Base-by-base conservation (phyloP, 2,329 filamentous ascomycete species). In the Proliferodiscus dingleyae region DNA sequence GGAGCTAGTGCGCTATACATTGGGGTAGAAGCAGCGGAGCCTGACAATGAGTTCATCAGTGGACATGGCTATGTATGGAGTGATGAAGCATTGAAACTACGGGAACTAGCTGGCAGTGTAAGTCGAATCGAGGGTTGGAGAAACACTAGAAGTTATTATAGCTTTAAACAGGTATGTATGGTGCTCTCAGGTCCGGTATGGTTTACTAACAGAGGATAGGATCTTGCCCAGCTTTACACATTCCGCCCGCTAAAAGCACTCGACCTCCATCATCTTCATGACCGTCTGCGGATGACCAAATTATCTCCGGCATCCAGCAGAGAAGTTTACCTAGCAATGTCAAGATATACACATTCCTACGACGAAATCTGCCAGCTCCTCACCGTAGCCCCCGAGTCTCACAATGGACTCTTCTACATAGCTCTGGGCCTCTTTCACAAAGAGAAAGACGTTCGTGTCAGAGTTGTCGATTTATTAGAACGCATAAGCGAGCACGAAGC, bases 41-140 rank as follows among this genome's bases (percentile, higher is more conserved):
- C 74, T 48, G 70, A 70, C 29, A 71, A 75, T 3, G 74, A 76
- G 3, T 77, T 76, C 4, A 73, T 87, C 10, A 78, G 78, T 10
- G 91, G 91, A 0, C 93, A 97, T 63, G 93, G 93, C 32, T 97
- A 95, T 63, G 91, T 98, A 26, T 98, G 93, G 93, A 70, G 85
- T 3, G 88, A 95, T 58, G 89, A 96, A 45, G 71, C 74, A 32
- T 77, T 84, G 6, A 91, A 89, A 66, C 78, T 86, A 58, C 85
- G 83, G 58, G 93, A 98, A 67, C 77, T 98, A 29, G 87, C 89
- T 13, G 91, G 89, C 3, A 95, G 95, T 50, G 89, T 93, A 37
- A 89, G 87, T 46, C 78, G 93, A 46, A 94, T 98, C 51, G 93
- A 98, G 69, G 93, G 91, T 46, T 98, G 93, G 93, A 82, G 93